A percentile compares a stretch with the other conserved stretches of the same genome.
Evolutionary conservation across 169 alveolate species (phyloP).

Genomic region (Theileria luwenshuni): DNA sequence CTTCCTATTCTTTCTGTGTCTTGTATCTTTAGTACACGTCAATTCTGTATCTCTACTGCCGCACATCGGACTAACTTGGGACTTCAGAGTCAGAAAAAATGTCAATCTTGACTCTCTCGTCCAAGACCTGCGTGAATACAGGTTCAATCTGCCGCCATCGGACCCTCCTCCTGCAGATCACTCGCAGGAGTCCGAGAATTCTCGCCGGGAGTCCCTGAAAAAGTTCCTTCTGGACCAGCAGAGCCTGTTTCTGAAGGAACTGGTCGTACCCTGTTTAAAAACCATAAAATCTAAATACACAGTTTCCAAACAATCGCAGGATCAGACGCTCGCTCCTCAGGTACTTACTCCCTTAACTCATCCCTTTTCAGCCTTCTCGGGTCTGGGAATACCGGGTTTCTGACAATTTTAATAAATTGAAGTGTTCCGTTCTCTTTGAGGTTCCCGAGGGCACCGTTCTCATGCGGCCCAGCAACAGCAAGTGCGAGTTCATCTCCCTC

Average conservation of each 20-base stretch:
- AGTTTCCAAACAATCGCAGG: neutral
- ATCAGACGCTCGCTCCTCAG: neutral
- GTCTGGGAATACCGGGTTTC: constrained; percentile 29
- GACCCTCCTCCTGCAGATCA: neutral
- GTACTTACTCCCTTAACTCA: neutral
- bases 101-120: neutral
- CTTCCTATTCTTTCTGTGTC: neutral
- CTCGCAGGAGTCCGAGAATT: neutral
- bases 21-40: neutral
- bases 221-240: constrained; percentile 40
- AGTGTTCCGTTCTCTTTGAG: constrained; percentile 49
- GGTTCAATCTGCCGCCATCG: neutral
- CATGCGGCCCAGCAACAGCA: constrained; percentile 39
- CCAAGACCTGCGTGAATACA: constrained; percentile 16
- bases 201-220: constrained; percentile 15
- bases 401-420: neutral
- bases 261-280: constrained; percentile 45
- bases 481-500: constrained; percentile 33
- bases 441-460: constrained; percentile 64
- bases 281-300: neutral
- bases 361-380: neutral
- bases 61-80: constrained; percentile 4
- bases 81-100: neutral
- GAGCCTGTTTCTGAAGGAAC: constrained; percentile 37
- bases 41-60: neutral